Conservation (phyloP, 1,284 basidiomycete species). For the Sporisorium sorghi region DNA sequence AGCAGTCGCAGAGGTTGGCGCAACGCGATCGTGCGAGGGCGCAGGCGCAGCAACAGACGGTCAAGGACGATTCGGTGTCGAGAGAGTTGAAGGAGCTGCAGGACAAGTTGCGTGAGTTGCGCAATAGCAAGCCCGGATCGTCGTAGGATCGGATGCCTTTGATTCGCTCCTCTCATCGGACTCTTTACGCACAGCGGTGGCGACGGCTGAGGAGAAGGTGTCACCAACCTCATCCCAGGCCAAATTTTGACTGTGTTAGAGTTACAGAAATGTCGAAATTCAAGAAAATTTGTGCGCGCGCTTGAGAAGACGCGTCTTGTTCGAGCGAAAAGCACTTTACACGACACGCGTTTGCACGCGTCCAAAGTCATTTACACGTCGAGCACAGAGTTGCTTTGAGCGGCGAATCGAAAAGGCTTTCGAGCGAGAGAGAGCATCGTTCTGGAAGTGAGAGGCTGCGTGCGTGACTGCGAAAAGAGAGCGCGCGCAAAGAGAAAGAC, state of each 20-base stretch:
- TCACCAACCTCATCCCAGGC: neutral
- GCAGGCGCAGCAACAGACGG: slow-evolving; percentile 21
- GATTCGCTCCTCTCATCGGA: too few relatives aligned
- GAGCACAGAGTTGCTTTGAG: slow-evolving; percentile 13
- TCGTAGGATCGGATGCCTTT: too few relatives aligned
- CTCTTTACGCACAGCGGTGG: too few relatives aligned
- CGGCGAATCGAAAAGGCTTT: slow-evolving; percentile 4
- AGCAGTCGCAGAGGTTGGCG: slow-evolving; percentile 42
- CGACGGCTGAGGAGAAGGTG: neutral
- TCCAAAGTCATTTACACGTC: slow-evolving; percentile 43
- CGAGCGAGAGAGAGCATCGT: slow-evolving; percentile 7
- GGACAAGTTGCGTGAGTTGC: slow-evolving; percentile 46
- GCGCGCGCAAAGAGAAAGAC: neutral
- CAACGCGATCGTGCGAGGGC: slow-evolving; percentile 32
- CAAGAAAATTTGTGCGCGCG: neutral
- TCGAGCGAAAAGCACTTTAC: slow-evolving; percentile 19
- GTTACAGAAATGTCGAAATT: too few relatives aligned
- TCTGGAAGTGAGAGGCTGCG: too few relatives aligned
- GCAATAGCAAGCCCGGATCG: slow-evolving; percentile 16
- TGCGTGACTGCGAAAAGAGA: too few relatives aligned
- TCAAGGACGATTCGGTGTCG: slow-evolving; percentile 31
- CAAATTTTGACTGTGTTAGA: neutral
- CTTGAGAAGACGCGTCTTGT: slow-evolving; percentile 11
- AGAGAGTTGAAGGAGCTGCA: slow-evolving; percentile 48
- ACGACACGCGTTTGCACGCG: slow-evolving; percentile 40